Evolutionary conservation across 306 rosid species (phyloP).

Genomic region (Sphenostylis stenocarpa): DNA sequence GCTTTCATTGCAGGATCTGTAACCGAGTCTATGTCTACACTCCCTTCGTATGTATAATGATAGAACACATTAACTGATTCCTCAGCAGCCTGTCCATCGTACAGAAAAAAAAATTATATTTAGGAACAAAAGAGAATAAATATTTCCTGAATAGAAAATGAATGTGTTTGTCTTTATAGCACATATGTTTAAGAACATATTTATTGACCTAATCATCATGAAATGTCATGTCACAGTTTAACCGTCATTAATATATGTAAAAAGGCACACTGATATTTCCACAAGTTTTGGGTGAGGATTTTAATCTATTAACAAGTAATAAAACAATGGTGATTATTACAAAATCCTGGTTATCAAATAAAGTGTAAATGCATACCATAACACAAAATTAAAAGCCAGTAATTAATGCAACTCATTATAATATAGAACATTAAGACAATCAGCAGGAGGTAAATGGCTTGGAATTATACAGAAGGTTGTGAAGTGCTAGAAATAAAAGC

Average conservation of each 20-base stretch:
- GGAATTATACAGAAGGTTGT: conserved; percentile 18
- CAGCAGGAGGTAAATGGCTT: conserved; percentile 3
- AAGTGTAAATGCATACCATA: not conserved
- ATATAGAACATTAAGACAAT: not conserved
- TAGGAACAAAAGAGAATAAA: conserved; percentile 30
- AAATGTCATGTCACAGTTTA: not conserved
- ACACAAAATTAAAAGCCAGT: not conserved
- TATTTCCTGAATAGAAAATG: conserved; percentile 9
- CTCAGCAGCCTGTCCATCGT: conserved; percentile 84
- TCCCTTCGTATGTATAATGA: conserved; percentile 97
- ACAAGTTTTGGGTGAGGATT: conserved; percentile 19
- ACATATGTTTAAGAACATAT: conserved; percentile 7
- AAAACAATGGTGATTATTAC: not conserved
- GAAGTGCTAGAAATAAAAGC: not conserved
- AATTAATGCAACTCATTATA: conserved; percentile 10
- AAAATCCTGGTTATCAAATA: conserved; percentile 6
- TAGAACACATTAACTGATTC: conserved; percentile 96
- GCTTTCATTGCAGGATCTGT: conserved; percentile 99
- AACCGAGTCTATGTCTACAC: conserved; percentile 96
- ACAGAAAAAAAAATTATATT: conserved; percentile 33
- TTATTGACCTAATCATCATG: conserved; percentile 11
- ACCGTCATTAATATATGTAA: not conserved
- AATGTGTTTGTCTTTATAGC: not conserved
- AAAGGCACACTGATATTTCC: conserved; percentile 18
- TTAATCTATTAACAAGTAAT: not conserved